These are phyloP conservation scores for Eucalyptus brandiana DNA, from an alignment of 345 rosid species.

Conservation along the genomic window DNA sequence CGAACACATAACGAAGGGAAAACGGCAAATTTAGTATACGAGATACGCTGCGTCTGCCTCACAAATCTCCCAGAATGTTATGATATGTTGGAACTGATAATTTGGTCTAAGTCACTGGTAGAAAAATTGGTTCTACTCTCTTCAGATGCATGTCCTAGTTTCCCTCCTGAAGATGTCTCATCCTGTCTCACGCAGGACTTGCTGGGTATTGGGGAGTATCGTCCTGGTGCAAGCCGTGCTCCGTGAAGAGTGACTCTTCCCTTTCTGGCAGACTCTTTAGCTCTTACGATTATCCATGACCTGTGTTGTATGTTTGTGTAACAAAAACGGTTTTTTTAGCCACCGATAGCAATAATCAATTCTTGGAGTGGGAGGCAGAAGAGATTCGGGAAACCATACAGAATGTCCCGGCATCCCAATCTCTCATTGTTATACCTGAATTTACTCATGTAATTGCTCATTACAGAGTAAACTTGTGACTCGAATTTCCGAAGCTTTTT, in stretches of 20 bases:
- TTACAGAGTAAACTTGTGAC: neutral
- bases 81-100: neutral
- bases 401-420: neutral
- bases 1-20: neutral
- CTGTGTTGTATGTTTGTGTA: neutral
- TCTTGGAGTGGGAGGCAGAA: neutral
- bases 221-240: conserved; percentile 28
- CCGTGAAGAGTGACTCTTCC: neutral
- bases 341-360: neutral
- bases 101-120: neutral
- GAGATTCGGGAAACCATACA: neutral
- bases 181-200: conserved; percentile 36
- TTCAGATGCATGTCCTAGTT: neutral
- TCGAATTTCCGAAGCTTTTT: neutral
- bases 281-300: neutral
- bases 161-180: neutral
- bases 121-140: neutral
- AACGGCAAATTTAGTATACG: neutral
- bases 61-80: neutral
- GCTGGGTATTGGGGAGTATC: conserved; percentile 74
- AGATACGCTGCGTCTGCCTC: neutral
- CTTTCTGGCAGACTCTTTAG: neutral
- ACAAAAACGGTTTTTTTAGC: neutral
- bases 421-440: neutral
- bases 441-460: neutral